Evolutionary conservation across 2,329 filamentous ascomycete genomes (phyloP).

Genomic region (Sarocladium brachiariae): DNA sequence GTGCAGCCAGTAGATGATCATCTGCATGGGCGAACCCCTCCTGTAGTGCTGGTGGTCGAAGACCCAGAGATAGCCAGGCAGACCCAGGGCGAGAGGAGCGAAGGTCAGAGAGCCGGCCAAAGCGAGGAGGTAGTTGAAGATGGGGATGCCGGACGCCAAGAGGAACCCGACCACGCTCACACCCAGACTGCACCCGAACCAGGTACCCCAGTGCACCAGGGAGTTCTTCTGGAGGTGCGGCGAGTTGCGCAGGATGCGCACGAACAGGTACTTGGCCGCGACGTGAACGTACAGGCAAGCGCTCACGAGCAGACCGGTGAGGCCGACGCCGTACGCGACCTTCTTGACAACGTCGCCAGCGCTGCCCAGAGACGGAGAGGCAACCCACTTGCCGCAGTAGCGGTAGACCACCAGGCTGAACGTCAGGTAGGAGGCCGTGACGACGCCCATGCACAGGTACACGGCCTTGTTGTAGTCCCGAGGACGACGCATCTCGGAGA

Average conservation of each 20-base stretch:
- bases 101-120: conserved; percentile 28
- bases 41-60: conserved; percentile 27
- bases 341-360: conserved; percentile 55
- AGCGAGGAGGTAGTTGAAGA: conserved; percentile 28
- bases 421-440: conserved; percentile 49
- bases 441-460: conserved; percentile 50
- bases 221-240: conserved; percentile 29
- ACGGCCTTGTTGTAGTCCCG: conserved; percentile 54
- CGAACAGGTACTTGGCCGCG: conserved; percentile 33
- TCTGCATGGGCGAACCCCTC: conserved; percentile 18
- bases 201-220: conserved; percentile 27
- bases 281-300: conserved; percentile 30
- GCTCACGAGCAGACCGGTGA: conserved; percentile 39
- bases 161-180: conserved; percentile 24
- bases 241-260: conserved; percentile 30
- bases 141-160: conserved; percentile 26
- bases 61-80: conserved; percentile 30
- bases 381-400: conserved; percentile 56
- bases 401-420: conserved; percentile 55
- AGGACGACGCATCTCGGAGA: conserved; percentile 57
- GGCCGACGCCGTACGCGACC: conserved; percentile 52
- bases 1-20: conserved; percentile 25
- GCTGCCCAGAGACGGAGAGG: conserved; percentile 53
- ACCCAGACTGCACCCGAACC: conserved; percentile 26
- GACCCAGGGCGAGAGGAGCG: conserved; percentile 26